phyloP scores from a whole-genome alignment of 257 asterid genomes.

The Marsdenia floribunda region DNA sequence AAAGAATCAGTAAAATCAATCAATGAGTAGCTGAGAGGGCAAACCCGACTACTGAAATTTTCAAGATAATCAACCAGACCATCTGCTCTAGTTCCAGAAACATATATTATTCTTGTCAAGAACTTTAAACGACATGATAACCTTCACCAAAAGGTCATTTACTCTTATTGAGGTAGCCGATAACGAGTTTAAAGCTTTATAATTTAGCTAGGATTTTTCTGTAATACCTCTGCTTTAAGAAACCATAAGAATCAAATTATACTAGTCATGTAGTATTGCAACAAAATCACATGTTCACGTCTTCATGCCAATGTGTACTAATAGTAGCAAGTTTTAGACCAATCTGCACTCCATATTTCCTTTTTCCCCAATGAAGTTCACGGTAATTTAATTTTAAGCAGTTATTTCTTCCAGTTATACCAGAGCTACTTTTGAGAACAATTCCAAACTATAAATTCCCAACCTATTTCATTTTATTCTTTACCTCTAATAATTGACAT shows the following conservation, averaged over 20 bases:
- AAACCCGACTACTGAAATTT: not conserved
- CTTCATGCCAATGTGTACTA: not conserved
- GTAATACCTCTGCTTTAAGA: not conserved
- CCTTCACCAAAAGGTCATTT: not conserved
- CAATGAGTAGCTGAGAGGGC: not conserved
- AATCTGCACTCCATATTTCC: not conserved
- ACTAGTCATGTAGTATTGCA: not conserved
- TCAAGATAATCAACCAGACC: not conserved
- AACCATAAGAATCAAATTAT: not conserved
- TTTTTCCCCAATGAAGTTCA: not conserved
- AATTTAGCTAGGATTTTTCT: not conserved
- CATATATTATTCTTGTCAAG: not conserved
- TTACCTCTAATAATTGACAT: not conserved
- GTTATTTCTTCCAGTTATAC: not conserved
- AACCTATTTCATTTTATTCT: not conserved
- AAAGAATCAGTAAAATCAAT: slow-evolving; percentile 6
- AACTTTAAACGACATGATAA: not conserved
- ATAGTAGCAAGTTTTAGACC: not conserved
- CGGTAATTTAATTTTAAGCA: not conserved
- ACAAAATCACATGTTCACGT: not conserved
- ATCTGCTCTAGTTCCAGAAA: not conserved
- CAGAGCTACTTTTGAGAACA: not conserved
- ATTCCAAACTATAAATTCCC: not conserved
- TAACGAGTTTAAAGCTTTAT: not conserved
- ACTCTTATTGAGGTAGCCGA: not conserved